Base-by-base conservation (phyloP, 257 asterid genomes). In the Fraxinus cuspidata region DNA sequence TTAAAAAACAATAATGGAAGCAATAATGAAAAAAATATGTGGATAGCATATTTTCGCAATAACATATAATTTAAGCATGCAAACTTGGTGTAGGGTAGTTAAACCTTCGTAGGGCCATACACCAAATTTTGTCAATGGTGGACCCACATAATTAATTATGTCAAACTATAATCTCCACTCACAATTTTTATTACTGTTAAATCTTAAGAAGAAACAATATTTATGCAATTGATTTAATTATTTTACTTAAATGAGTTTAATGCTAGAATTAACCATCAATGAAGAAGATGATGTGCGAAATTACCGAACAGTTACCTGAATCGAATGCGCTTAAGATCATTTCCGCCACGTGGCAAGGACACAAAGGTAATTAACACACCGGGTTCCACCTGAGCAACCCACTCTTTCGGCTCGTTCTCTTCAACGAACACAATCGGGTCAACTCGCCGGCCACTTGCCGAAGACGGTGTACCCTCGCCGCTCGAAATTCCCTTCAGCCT, bases 361-460 rank as follows among this genome's bases (percentile, higher is more conserved):
- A 94, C 80, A 77, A 94, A 94, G 7, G 99, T 94, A 87, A 94
- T 94, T 73, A 94, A 81, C 11, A 92, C 99, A 3, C 99, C 97
- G 74, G 97, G 93, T 74, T 94, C 97, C 80, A 94, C 97, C 83
- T 94, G 99, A 31, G 97, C 97, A 77, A 94, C 99, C 99, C 99
- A 92, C 89, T 94, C 99, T 78, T 92, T 92, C 2, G 96, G 96
- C 86, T 91, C 97, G 81, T 73, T 86, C 90, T 92, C 99, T 85
- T 94, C 97, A 40, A 90, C 92, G 81, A 94, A 91, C 78, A 92
- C 96, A 15, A 91, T 87, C 81, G 97, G 91, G 64, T 91, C 97
- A 68, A 84, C 89, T 68, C 98, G 88, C 79, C 83, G 97, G 92
- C 69, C 90, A 84, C 89, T 68, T 97, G 87, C 79, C 83, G 97